These are phyloP conservation scores for Bassia scoparia DNA, from an alignment of 148 eudicot species.

Conservation along the genomic window DNA sequence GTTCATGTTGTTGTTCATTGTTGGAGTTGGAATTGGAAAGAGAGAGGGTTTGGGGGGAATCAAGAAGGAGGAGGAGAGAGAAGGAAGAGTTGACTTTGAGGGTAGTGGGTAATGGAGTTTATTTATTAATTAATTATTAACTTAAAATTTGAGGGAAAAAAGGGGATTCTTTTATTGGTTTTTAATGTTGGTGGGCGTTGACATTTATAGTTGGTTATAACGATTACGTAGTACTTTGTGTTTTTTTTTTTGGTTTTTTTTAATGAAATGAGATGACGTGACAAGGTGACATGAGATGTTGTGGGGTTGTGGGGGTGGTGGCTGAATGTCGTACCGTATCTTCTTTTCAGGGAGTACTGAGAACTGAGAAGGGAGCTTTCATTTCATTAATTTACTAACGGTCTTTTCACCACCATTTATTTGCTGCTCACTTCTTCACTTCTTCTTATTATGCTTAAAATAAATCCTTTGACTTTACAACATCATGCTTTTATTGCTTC, in stretches of 20 bases:
- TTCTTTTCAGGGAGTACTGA: too few relatives aligned
- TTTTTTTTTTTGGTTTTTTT: too few relatives aligned
- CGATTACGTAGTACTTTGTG: too few relatives aligned
- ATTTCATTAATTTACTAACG: too few relatives aligned
- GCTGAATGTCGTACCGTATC: background rate
- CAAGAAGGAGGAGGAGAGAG: slow-evolving; percentile 2
- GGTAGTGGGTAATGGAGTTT: slow-evolving; percentile 10
- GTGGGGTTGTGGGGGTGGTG: slow-evolving; percentile 12
- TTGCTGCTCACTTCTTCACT: too few relatives aligned
- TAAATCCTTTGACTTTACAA: too few relatives aligned
- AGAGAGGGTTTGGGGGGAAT: slow-evolving; percentile 3
- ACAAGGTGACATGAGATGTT: background rate
- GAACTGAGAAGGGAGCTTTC: too few relatives aligned
- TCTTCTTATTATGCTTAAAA: too few relatives aligned
- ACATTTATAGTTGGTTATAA: slow-evolving; percentile 25
- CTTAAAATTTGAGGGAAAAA: background rate
- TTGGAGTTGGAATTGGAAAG: background rate
- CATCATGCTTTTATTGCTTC: too few relatives aligned
- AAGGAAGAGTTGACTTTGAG: slow-evolving; percentile 27
- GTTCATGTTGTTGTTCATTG: slow-evolving; percentile 12
- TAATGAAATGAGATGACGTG: background rate
- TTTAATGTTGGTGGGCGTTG: slow-evolving; percentile 32
- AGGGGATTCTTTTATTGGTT: background rate
- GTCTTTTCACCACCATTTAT: too few relatives aligned
- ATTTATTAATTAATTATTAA: background rate